phyloP scores from a whole-genome alignment of 768 basidiomycete species.

The Strobilomyces dryophilus region DNA sequence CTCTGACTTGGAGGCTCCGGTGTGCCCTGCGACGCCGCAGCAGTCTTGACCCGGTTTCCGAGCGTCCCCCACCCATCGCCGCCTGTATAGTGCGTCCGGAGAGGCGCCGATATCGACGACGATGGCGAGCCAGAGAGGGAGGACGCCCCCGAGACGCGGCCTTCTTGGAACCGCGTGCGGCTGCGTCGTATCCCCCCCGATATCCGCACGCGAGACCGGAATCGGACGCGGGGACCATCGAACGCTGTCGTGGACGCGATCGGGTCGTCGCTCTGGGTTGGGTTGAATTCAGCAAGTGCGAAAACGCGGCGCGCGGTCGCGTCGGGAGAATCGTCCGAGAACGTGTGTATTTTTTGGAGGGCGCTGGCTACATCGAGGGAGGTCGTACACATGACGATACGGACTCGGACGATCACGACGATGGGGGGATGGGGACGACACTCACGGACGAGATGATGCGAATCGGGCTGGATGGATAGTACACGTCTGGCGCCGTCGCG shows the following conservation, averaged over 20 bases:
- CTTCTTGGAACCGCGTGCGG: slow-evolving; percentile 20
- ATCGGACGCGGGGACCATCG: slow-evolving; percentile 46
- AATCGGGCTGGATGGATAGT: not conserved
- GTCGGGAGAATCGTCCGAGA: not conserved
- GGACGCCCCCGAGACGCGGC: slow-evolving; percentile 25
- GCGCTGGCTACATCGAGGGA: too few species aligned
- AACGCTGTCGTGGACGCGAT: not conserved
- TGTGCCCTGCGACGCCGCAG: slow-evolving; percentile 12
- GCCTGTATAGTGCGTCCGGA: slow-evolving; percentile 55
- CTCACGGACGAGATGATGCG: slow-evolving; percentile 12
- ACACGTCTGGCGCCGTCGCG: not conserved
- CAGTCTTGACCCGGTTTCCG: slow-evolving; percentile 48
- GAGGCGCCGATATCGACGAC: slow-evolving; percentile 78
- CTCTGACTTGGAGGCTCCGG: not conserved
- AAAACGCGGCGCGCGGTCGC: not conserved
- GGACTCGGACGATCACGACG: too few species aligned
- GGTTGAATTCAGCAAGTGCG: slow-evolving; percentile 3
- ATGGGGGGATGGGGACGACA: not conserved
- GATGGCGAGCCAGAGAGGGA: slow-evolving; percentile 63
- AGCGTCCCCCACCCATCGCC: slow-evolving; percentile 58
- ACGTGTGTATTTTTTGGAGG: too few species aligned
- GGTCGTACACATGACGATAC: not conserved
- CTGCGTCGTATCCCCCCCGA: slow-evolving; percentile 60
- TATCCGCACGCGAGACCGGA: slow-evolving; percentile 74
- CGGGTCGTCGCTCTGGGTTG: slow-evolving; percentile 18